Evolutionary conservation across 2,329 filamentous ascomycete species (phyloP).

Genomic region (Falciphora oryzae): DNA sequence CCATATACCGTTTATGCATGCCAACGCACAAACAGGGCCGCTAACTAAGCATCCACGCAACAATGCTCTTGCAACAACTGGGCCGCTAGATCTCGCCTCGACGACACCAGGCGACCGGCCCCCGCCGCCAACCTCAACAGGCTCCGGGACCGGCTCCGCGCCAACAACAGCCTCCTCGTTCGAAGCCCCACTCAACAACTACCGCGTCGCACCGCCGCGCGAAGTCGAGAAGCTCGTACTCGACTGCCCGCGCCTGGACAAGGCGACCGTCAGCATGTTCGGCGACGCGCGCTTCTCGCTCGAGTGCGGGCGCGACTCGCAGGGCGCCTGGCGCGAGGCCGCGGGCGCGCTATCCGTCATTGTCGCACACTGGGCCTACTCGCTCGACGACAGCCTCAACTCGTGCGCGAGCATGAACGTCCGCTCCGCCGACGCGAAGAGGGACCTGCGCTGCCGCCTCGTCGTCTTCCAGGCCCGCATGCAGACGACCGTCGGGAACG

Average conservation of each 20-base stretch:
- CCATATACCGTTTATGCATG: background rate
- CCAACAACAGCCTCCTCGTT: background rate
- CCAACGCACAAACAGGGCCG: background rate
- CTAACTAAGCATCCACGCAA: background rate
- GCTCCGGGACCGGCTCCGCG: background rate
- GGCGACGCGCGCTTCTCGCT: slow-evolving; percentile 3
- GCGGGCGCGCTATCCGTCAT: slow-evolving; percentile 3
- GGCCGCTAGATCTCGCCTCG: background rate
- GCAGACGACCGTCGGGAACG: background rate
- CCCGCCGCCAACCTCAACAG: background rate
- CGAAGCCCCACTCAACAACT: background rate
- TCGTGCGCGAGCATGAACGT: slow-evolving; percentile 3
- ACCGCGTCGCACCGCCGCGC: background rate
- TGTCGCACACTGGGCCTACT: slow-evolving; percentile 2
- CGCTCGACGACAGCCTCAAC: slow-evolving; percentile 1
- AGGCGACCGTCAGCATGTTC: background rate
- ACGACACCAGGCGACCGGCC: background rate
- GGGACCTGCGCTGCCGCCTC: slow-evolving; percentile 2
- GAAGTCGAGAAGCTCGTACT: background rate
- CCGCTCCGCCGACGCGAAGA: background rate
- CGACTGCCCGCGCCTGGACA: slow-evolving; percentile 4
- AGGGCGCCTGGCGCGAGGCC: background rate
- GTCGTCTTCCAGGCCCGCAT: slow-evolving; percentile 3
- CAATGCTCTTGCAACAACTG: background rate
- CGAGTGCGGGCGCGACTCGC: slow-evolving; percentile 7